Evolutionary conservation across 495 filamentous ascomycete genomes (phyloP).

Genomic region (Trichoderma erinaceum): DNA sequence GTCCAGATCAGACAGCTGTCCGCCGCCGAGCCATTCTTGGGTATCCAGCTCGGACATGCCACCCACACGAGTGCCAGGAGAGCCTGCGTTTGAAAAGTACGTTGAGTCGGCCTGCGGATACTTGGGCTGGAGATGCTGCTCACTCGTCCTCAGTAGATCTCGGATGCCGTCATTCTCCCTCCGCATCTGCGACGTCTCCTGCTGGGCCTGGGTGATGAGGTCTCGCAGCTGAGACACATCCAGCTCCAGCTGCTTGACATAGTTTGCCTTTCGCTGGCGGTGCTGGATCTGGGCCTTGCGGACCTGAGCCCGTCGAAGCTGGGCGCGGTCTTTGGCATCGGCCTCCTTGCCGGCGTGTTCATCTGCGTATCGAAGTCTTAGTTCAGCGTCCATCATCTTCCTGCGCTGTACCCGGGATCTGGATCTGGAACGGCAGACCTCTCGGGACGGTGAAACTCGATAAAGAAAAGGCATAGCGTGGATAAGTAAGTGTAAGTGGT

Average conservation of each 20-base stretch:
- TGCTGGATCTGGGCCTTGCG: constrained; percentile 47
- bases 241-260: constrained; percentile 45
- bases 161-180: constrained; percentile 36
- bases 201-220: constrained; percentile 34
- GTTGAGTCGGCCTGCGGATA: constrained; percentile 7
- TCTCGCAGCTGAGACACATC: constrained; percentile 40
- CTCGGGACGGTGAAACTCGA: background rate
- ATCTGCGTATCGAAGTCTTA: background rate
- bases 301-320: constrained; percentile 42
- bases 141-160: constrained; percentile 6
- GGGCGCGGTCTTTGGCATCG: constrained; percentile 25
- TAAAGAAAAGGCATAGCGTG: background rate
- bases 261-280: constrained; percentile 47
- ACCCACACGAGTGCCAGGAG: background rate
- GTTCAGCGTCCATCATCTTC: constrained; percentile 6
- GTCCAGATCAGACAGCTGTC: background rate
- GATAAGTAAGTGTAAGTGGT: background rate
- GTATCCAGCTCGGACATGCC: constrained; percentile 1
- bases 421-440: background rate
- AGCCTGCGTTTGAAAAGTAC: background rate
- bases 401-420: background rate
- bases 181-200: constrained; percentile 25
- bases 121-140: background rate
- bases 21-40: constrained; percentile 4
- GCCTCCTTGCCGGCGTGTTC: background rate